These are phyloP conservation scores for Solanum appendiculatum DNA, from an alignment of 257 asterid species.

Conservation along the genomic window DNA sequence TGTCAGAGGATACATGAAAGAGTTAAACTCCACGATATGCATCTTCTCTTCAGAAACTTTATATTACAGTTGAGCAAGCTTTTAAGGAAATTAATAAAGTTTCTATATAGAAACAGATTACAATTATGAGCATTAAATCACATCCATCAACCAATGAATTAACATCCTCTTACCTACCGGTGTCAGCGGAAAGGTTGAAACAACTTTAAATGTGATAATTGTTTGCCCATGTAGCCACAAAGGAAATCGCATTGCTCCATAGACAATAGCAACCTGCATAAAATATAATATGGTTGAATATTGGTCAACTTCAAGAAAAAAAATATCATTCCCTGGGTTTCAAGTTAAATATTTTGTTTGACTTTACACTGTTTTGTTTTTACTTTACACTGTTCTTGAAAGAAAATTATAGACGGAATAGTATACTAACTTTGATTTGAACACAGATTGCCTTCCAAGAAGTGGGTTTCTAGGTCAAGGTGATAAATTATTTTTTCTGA, in stretches of 20 bases:
- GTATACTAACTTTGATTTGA: not conserved
- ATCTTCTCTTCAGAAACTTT: not conserved
- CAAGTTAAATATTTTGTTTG: not conserved
- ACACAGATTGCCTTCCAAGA: not conserved
- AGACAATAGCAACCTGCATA: conserved; percentile 85
- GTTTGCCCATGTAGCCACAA: conserved; percentile 89
- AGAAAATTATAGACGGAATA: not conserved
- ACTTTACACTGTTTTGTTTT: not conserved
- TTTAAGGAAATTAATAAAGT: not conserved
- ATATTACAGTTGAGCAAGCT: not conserved
- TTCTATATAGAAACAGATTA: not conserved
- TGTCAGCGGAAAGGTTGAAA: conserved; percentile 69
- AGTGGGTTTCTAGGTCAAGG: not conserved
- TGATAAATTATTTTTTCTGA: not conserved
- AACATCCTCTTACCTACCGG: conserved; percentile 67
- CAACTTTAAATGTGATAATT: conserved; percentile 62
- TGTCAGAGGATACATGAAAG: not conserved
- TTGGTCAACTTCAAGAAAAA: not conserved
- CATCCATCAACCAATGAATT: conserved; percentile 4
- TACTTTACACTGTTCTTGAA: not conserved
- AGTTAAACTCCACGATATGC: not conserved
- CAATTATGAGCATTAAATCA: not conserved
- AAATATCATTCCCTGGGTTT: not conserved
- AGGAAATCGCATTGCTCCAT: conserved; percentile 82
- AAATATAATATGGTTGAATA: not conserved